Percentiles rank a stretch among this genome's conserved stretches.
Evolutionary conservation across 1,284 basidiomycete species (phyloP).

Genomic region (Sparassis latifolia): DNA sequence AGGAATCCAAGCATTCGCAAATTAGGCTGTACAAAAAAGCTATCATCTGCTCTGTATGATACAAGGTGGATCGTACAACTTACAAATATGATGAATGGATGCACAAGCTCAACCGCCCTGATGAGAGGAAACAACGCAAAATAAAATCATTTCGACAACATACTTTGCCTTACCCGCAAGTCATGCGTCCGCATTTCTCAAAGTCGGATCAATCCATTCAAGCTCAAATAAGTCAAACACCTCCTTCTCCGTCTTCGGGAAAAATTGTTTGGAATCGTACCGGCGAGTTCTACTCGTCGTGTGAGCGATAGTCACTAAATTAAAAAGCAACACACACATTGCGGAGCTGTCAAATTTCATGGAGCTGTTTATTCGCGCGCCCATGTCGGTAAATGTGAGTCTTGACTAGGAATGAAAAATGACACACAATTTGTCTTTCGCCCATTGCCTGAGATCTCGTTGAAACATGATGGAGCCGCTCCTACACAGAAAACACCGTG

Average conservation of each 20-base stretch:
- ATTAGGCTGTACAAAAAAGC: constrained; percentile 20
- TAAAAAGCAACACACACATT: constrained; percentile 43
- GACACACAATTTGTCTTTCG: constrained; percentile 51
- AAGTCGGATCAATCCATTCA: constrained; percentile 61
- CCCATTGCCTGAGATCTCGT: constrained; percentile 69
- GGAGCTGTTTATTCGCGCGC: constrained; percentile 35
- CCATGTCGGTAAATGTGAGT: background rate
- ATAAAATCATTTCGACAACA: too few relatives aligned
- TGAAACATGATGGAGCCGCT: constrained; percentile 79
- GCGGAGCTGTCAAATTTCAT: constrained; percentile 78
- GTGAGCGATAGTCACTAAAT: background rate
- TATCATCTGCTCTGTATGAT: background rate
- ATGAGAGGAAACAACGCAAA: too few relatives aligned
- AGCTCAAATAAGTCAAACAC: constrained; percentile 65
- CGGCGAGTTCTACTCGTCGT: constrained; percentile 42
- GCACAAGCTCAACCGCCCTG: too few relatives aligned
- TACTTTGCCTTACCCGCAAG: background rate
- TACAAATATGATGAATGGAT: too few relatives aligned
- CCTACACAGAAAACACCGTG: constrained; percentile 34
- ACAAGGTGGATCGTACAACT: too few relatives aligned
- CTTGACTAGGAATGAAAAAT: background rate
- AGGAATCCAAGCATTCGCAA: constrained; percentile 76
- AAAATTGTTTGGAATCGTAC: constrained; percentile 53
- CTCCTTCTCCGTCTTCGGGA: constrained; percentile 59
- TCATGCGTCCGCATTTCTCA: constrained; percentile 60